phyloP scores from a whole-genome alignment of 192 early-diverging fungal species.

The Entomortierella lignicola region DNA sequence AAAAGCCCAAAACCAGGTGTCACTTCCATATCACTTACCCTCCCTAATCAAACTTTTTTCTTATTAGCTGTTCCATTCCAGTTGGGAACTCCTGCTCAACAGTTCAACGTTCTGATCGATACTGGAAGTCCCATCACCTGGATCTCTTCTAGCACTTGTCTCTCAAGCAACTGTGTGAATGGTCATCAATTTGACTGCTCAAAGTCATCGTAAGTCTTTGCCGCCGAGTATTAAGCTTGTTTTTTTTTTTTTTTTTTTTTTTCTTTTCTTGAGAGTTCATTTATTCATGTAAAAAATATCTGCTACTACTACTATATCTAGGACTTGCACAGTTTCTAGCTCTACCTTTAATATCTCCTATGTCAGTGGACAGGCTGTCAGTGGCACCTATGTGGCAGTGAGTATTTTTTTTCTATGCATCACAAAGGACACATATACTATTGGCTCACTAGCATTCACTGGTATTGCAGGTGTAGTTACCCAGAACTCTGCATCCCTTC shows the following conservation, averaged over 20 bases:
- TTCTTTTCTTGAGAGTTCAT: background rate
- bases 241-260: background rate
- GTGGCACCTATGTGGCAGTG: too few species aligned
- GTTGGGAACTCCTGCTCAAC: slow-evolving; percentile 74
- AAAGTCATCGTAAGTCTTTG: slow-evolving; percentile 23
- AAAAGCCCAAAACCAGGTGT: too few species aligned
- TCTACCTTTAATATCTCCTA: too few species aligned
- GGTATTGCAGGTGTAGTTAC: slow-evolving; percentile 13
- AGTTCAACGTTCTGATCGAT: slow-evolving; percentile 75
- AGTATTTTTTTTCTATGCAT: background rate
- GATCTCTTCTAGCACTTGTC: slow-evolving; percentile 50
- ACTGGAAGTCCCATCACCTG: slow-evolving; percentile 79
- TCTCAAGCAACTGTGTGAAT: background rate
- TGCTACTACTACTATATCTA: too few species aligned
- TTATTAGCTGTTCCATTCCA: slow-evolving; percentile 50
- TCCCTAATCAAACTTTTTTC: background rate
- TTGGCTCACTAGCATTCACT: slow-evolving; percentile 15
- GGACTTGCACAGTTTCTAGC: too few species aligned
- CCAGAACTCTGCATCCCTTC: background rate
- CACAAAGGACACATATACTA: slow-evolving; percentile 29
- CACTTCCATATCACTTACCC: too few species aligned
- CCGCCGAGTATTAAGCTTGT: background rate
- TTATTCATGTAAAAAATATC: background rate
- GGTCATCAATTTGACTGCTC: slow-evolving; percentile 9
- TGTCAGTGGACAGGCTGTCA: too few species aligned